Evolutionary conservation across 495 filamentous ascomycete species (phyloP), one percentile per base, ranked within the genome.

Genomic region (Aspergillus affinis): DNA sequence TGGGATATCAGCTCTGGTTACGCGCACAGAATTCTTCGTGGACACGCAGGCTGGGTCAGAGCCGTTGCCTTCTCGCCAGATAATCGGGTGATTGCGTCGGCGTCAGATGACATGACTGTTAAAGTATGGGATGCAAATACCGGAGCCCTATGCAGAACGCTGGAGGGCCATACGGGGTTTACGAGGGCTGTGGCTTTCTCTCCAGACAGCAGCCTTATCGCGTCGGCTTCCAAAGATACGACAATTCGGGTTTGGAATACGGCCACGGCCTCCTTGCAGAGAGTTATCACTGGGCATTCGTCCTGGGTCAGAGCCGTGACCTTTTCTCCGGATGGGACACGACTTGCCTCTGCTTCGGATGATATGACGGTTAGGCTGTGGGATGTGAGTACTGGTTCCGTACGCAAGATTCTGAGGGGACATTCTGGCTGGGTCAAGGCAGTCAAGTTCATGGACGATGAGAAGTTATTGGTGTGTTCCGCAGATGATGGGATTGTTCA

Each of bases 351-450:
- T 30, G 64, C 32, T 21, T 73, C 65, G n/a, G 6, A 45, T 48
- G 64, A 76, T 52, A 60, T 64, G 3, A 76, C 71, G 44, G 52
- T 71, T 15, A 60, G 70, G 61, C 59, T 78, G 57, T 61, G 54
- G 54, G 53, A 57, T 61, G 49, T 47, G 20, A 48, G 19, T 8
- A 55, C 59, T 20, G 52, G 59, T 7, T n/a, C 6, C 9, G 20
- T 56, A 10, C 23, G 54, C 17, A 51, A 57, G 36, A 66, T 57
- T 2, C 55, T 70, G 48, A 46, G 61, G 58, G 60, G 68, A 41
- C 69, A 72, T 61, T 27, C 46, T 6, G 58, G 52, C n/a, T 49
- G 0, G 55, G 53, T 72, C 36, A 52, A 21, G 3, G 57, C 60
- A 46, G 55, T 71, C 21, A 59, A 57, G 13, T 70, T 66, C 61